A percentile compares a stretch with the other conserved stretches of the same genome.
Evolutionary conservation across 1,139 yeast species (phyloP).

Genomic region (Chernovozyma aurita): DNA sequence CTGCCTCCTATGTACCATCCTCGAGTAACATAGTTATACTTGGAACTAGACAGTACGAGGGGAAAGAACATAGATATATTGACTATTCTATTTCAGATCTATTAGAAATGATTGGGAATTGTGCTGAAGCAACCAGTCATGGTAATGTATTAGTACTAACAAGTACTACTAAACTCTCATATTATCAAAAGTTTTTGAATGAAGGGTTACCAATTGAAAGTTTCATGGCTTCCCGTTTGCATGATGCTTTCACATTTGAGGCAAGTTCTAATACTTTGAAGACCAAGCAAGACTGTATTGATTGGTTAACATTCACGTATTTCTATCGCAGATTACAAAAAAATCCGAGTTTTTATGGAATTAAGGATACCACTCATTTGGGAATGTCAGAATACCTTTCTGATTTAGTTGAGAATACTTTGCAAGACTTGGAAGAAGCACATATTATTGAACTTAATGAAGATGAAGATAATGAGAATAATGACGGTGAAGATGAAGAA

Average conservation of each 20-base stretch:
- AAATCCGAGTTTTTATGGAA: slow-evolving; percentile 88
- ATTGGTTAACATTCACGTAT: slow-evolving; percentile 82
- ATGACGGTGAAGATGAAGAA: slow-evolving; percentile 29
- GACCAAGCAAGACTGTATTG: slow-evolving; percentile 80
- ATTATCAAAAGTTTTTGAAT: slow-evolving; percentile 65
- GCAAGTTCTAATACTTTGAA: slow-evolving; percentile 62
- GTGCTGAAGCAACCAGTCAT: slow-evolving; percentile 22
- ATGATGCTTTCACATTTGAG: slow-evolving; percentile 69
- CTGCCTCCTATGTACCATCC: slow-evolving; percentile 46
- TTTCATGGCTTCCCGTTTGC: slow-evolving; percentile 50
- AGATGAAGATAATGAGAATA: slow-evolving; percentile 27
- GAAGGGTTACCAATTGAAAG: slow-evolving; percentile 87
- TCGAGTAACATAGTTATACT: slow-evolving; percentile 56
- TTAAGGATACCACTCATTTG: slow-evolving; percentile 54
- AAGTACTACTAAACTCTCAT: slow-evolving; percentile 49
- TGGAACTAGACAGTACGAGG: slow-evolving; percentile 74
- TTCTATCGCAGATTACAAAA: slow-evolving; percentile 74
- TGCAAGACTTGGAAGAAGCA: slow-evolving; percentile 59
- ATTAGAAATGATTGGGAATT: slow-evolving; percentile 70
- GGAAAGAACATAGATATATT: slow-evolving; percentile 62
- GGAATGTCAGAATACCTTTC: slow-evolving; percentile 81
- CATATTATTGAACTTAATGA: slow-evolving; percentile 60
- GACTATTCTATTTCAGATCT: slow-evolving; percentile 67
- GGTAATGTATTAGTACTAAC: slow-evolving; percentile 54
- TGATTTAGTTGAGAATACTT: slow-evolving; percentile 71